Evolutionary conservation across 345 rosid genomes (phyloP).

Genomic region (Citrus inodora): DNA sequence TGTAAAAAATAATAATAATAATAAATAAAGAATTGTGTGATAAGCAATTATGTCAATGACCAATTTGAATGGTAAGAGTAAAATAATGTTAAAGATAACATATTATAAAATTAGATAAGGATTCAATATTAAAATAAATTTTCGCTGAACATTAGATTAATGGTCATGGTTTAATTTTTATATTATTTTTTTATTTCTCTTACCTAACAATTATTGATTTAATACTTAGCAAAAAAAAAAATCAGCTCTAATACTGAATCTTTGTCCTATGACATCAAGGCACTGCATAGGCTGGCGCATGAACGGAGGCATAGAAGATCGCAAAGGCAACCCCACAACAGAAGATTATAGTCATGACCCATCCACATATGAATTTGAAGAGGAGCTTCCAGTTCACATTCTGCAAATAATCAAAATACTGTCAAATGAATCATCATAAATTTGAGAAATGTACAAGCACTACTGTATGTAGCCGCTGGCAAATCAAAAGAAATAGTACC

Average conservation of each 20-base stretch:
- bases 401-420: background rate
- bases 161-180: too few relatives aligned
- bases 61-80: background rate
- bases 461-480: too few relatives aligned
- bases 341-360: conserved; percentile 27
- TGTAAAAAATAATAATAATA: background rate
- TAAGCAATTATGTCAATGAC: background rate
- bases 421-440: background rate
- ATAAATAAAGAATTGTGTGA: background rate
- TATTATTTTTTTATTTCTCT: too few relatives aligned
- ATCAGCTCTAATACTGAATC: too few relatives aligned
- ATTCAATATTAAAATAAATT: too few relatives aligned
- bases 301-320: conserved; percentile 29
- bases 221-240: too few relatives aligned
- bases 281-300: conserved; percentile 25
- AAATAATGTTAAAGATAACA: too few relatives aligned
- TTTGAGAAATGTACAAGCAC: background rate
- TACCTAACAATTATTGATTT: too few relatives aligned
- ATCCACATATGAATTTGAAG: conserved; percentile 22
- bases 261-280: background rate
- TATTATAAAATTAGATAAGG: too few relatives aligned
- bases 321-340: conserved; percentile 27
- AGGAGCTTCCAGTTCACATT: conserved; percentile 33
- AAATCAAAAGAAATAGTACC: conserved; percentile 9
- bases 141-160: too few relatives aligned